Conservation (phyloP, 306 rosid species). For the Quercus berberidifolia region DNA sequence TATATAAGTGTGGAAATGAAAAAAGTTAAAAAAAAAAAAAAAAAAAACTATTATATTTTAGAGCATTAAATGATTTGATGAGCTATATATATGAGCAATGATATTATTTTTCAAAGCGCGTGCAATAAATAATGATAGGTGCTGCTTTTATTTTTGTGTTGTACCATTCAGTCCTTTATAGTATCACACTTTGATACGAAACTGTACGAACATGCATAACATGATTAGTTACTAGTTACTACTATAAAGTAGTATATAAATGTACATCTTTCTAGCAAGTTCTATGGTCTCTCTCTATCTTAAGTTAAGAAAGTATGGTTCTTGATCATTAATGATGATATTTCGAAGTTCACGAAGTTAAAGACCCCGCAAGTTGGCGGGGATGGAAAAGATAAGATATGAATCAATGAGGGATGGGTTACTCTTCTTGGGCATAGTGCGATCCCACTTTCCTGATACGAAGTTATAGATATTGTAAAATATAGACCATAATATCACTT, state of each 20-base stretch:
- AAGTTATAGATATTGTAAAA: conserved; percentile 32
- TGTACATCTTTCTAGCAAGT: conserved; percentile 17
- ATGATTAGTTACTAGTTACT: conserved; percentile 6
- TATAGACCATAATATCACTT: conserved; percentile 7
- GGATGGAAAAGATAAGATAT: conserved; percentile 59
- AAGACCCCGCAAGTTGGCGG: conserved; percentile 67
- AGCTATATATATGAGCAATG: conserved; percentile 4
- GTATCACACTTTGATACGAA: conserved; percentile 45
- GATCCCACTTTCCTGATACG: conserved; percentile 42
- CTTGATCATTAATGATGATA: conserved; percentile 32
- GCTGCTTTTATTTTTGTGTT: conserved; percentile 31
- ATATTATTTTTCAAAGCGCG: conserved; percentile 16
- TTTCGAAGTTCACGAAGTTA: conserved; percentile 41
- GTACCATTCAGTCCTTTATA: conserved; percentile 23
- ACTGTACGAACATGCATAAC: conserved; percentile 68
- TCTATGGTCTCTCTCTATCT: conserved; percentile 12
- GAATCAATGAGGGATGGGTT: conserved; percentile 50
- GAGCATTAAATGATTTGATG: conserved; percentile 47
- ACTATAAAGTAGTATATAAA: not conserved
- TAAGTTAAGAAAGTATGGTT: conserved; percentile 9
- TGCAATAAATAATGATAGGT: conserved; percentile 14
- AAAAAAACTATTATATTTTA: conserved; percentile 10
- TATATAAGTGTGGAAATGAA: conserved; percentile 49
- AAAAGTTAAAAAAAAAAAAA: not conserved
- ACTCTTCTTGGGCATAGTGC: conserved; percentile 69